These are phyloP conservation scores for Lagerstroemia speciosa DNA, from an alignment of 345 rosid species.

Conservation along the genomic window DNA sequence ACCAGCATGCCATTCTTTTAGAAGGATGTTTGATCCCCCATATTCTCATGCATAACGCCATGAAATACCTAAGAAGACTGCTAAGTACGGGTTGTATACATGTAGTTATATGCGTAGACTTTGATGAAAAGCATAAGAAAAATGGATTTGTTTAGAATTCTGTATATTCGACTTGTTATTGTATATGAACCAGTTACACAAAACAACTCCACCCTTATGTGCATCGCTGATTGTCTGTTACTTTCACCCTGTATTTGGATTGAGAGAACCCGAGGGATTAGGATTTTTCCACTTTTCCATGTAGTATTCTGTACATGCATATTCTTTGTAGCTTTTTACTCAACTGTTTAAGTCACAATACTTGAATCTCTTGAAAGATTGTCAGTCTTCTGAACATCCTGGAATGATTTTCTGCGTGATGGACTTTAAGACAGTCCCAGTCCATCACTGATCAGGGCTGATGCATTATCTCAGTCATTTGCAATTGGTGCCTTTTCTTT, in stretches of 20 bases:
- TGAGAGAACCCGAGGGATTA: too few relatives aligned
- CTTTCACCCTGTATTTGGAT: too few relatives aligned
- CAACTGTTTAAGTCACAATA: neutral
- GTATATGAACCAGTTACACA: neutral
- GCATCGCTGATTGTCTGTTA: neutral
- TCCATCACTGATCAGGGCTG: neutral
- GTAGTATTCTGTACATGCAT: too few relatives aligned
- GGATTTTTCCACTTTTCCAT: too few relatives aligned
- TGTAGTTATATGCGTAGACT: neutral
- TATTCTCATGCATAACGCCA: neutral
- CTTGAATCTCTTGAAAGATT: neutral
- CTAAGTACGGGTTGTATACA: neutral
- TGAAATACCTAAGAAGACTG: neutral
- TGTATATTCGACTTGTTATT: neutral
- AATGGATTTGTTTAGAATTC: neutral
- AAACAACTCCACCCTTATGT: too few relatives aligned
- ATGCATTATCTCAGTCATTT: neutral
- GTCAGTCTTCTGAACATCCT: neutral
- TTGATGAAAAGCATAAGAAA: neutral
- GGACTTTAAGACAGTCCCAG: neutral
- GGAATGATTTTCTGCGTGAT: neutral
- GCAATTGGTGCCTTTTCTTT: neutral
- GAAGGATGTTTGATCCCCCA: neutral
- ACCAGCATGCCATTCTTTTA: neutral
- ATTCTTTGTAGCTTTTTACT: neutral